Conservation (phyloP, 768 basidiomycete species). For the Vararia minispora region DNA sequence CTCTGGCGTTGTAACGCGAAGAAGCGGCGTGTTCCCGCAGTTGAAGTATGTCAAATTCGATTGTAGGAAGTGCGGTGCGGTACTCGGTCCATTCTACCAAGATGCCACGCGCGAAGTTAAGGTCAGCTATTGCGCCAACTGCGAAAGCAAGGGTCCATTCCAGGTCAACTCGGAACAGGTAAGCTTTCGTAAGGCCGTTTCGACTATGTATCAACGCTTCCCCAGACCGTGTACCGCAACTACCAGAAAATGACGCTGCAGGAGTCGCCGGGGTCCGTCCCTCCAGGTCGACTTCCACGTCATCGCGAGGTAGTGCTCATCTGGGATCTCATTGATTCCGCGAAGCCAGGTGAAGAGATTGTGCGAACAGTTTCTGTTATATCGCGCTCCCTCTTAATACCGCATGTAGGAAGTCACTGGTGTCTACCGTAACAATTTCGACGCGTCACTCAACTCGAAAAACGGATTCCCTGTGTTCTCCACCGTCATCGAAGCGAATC, state of each 20-base stretch:
- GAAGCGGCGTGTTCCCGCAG: conserved; percentile 97
- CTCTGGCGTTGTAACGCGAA: conserved; percentile 88
- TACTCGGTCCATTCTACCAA: conserved; percentile 95
- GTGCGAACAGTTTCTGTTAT: conserved; percentile 31
- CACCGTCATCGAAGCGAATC: conserved; percentile 95
- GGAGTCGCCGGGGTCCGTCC: conserved; percentile 95
- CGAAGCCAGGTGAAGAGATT: conserved; percentile 98
- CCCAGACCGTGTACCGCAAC: conserved; percentile 91
- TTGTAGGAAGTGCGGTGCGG: conserved; percentile 88
- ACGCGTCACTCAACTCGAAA: conserved; percentile 94
- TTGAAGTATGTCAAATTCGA: conserved; percentile 99
- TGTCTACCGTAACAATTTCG: conserved; percentile 97
- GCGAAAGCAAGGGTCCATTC: conserved; percentile 93
- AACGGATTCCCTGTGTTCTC: conserved; percentile 99
- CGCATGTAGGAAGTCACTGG: conserved; percentile 82
- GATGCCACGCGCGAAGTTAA: conserved; percentile 90
- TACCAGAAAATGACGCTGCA: conserved; percentile 99
- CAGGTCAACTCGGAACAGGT: conserved; percentile 95
- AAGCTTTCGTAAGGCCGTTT: not conserved
- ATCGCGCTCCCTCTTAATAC: conserved; percentile 8
- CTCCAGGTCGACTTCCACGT: conserved; percentile 91
- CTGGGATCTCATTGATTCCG: conserved; percentile 97
- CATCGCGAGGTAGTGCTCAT: conserved; percentile 95
- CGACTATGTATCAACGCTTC: not conserved
- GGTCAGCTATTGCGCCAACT: conserved; percentile 90